Evolutionary conservation across 768 basidiomycete species (phyloP).

Genomic region (Boletus tylopilopsis): DNA sequence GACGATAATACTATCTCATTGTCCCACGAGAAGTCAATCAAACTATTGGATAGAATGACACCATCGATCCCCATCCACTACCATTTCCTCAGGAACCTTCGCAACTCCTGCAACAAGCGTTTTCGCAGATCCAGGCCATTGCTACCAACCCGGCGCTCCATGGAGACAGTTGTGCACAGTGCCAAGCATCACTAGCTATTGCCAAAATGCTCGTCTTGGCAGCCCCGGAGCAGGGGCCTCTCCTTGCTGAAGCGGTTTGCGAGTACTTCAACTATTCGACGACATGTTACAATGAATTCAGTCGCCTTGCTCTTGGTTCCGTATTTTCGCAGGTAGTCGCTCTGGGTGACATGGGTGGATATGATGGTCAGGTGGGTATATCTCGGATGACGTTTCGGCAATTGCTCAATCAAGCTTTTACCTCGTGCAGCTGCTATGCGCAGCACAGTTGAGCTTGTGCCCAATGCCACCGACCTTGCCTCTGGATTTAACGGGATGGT

Average conservation of each 20-base stretch:
- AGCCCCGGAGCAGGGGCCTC: slow-evolving; percentile 40
- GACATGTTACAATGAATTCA: slow-evolving; percentile 34
- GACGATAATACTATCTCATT: neutral
- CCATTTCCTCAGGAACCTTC: slow-evolving; percentile 35
- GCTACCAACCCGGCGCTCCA: slow-evolving; percentile 35
- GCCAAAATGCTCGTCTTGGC: slow-evolving; percentile 43
- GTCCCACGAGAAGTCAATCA: neutral
- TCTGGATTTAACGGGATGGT: slow-evolving; percentile 46
- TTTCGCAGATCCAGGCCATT: slow-evolving; percentile 38
- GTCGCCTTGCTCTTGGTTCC: slow-evolving; percentile 36
- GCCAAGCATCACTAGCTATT: slow-evolving; percentile 37
- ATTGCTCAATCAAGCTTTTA: neutral
- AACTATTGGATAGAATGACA: slow-evolving; percentile 34
- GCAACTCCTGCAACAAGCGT: slow-evolving; percentile 37
- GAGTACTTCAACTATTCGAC: slow-evolving; percentile 37
- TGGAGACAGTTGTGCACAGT: slow-evolving; percentile 36
- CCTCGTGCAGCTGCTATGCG: slow-evolving; percentile 30
- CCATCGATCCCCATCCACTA: slow-evolving; percentile 41
- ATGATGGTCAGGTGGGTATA: slow-evolving; percentile 44
- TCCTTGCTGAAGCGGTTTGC: slow-evolving; percentile 40
- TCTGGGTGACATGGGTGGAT: slow-evolving; percentile 43
- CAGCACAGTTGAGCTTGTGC: slow-evolving; percentile 35
- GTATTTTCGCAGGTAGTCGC: slow-evolving; percentile 47
- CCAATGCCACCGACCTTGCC: slow-evolving; percentile 38
- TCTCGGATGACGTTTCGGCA: neutral